Evolutionary conservation across 73 alveolate species (phyloP).

Genomic region (Tetrahymena thermophila): DNA sequence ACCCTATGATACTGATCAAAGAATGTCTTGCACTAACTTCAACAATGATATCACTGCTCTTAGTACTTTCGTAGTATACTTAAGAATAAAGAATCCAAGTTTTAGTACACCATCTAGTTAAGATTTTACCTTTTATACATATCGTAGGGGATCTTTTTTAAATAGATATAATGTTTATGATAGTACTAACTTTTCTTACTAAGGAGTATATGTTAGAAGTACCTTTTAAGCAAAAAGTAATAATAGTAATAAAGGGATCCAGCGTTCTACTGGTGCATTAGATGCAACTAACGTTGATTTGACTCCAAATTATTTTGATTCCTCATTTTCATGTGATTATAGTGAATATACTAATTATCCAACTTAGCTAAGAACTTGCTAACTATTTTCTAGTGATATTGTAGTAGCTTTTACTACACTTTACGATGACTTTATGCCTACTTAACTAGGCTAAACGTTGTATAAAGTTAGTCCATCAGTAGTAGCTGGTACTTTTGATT

Average conservation of each 20-base stretch:
- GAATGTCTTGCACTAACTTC: neutral
- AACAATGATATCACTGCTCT: neutral
- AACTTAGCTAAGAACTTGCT: neutral
- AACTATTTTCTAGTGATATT: neutral
- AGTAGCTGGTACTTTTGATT: neutral
- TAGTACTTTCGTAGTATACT: neutral
- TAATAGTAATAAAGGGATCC: neutral
- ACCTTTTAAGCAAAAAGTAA: too few relatives aligned
- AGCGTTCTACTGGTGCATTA: neutral
- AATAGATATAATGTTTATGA: neutral
- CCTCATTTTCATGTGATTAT: neutral
- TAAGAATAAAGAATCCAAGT: neutral
- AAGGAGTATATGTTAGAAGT: neutral
- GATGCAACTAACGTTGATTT: neutral
- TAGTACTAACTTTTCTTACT: neutral
- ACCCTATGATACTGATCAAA: neutral
- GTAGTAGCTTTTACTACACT: neutral
- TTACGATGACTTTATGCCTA: neutral
- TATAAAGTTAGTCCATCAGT: neutral
- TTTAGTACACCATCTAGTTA: neutral
- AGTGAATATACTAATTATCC: neutral
- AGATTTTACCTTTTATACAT: neutral
- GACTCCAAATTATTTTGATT: neutral
- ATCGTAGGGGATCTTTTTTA: neutral
- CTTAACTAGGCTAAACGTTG: neutral